Conservation (phyloP, 2,329 filamentous ascomycete genomes). For the Chrysosporium queenslandicum region DNA sequence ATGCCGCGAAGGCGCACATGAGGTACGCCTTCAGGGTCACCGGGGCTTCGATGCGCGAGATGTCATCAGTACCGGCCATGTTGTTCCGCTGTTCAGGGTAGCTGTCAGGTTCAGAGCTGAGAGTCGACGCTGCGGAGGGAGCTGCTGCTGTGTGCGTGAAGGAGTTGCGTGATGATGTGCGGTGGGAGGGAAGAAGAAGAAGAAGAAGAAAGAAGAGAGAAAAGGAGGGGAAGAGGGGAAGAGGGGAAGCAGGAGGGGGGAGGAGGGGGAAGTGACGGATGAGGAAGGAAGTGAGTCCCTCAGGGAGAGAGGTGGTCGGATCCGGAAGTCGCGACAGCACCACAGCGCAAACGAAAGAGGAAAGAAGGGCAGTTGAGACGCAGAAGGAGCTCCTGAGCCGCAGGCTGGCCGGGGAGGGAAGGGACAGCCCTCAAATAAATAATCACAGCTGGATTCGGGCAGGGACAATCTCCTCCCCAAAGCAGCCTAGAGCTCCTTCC, state of each 20-base stretch:
- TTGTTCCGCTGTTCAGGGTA: neutral
- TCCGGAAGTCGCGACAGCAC: neutral
- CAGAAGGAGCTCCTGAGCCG: too few species aligned
- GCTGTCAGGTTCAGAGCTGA: neutral
- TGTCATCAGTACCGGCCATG: conserved; percentile 38
- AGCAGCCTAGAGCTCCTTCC: neutral
- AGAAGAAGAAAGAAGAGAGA: neutral
- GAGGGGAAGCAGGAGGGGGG: neutral
- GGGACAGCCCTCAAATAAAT: too few species aligned
- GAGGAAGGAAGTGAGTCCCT: neutral
- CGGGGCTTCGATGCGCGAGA: conserved; percentile 48
- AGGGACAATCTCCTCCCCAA: neutral
- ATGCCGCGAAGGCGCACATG: conserved; percentile 52
- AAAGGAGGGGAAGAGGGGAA: neutral
- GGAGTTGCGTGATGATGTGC: neutral
- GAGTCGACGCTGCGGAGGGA: neutral
- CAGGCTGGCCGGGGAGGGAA: too few species aligned
- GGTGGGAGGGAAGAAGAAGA: neutral
- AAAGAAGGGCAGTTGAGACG: neutral
- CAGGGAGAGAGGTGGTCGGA: neutral
- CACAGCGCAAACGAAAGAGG: neutral
- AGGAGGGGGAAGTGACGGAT: neutral
- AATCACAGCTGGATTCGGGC: too few species aligned
- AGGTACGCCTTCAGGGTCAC: conserved; percentile 51
- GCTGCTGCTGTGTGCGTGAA: neutral